Evolutionary conservation across 805 yeast genomes (phyloP).

Genomic region (Saccharomycopsis amapae): DNA sequence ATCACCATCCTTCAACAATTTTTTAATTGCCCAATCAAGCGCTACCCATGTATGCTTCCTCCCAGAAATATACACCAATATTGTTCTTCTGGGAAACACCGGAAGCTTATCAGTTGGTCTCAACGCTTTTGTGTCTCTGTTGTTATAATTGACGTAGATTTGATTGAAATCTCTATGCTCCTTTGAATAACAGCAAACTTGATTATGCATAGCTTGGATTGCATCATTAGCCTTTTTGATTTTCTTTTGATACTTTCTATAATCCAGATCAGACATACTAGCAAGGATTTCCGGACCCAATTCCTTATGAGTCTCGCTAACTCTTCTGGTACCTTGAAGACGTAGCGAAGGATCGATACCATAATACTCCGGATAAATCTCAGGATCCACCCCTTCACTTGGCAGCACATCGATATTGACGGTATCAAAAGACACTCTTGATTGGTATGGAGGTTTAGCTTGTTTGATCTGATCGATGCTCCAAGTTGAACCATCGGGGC

Average conservation of each 20-base stretch:
- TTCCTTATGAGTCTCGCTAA: too few relatives aligned
- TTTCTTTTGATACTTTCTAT: conserved; percentile 7
- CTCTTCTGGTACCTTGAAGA: neutral
- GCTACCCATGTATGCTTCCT: conserved; percentile 79
- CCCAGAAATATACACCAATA: conserved; percentile 62
- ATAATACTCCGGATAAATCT: conserved; percentile 16
- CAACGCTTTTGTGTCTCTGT: conserved; percentile 23
- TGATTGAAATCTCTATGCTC: conserved; percentile 42
- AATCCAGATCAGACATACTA: conserved; percentile 7
- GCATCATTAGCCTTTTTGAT: conserved; percentile 3
- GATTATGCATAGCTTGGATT: conserved; percentile 20
- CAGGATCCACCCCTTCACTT: conserved; percentile 17
- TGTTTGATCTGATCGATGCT: neutral
- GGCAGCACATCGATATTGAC: conserved; percentile 31
- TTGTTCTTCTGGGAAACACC: conserved; percentile 44
- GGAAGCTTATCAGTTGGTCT: conserved; percentile 26
- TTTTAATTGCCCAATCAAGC: conserved; percentile 57
- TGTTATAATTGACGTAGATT: conserved; percentile 33
- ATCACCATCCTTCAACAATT: conserved; percentile 57
- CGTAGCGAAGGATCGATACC: conserved; percentile 4
- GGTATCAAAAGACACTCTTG: conserved; percentile 48
- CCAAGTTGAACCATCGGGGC: neutral
- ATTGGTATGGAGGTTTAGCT: conserved; percentile 2
- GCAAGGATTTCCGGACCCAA: too few relatives aligned
- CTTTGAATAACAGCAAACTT: conserved; percentile 30